Evolutionary conservation across 2,329 filamentous ascomycete genomes (phyloP).

Genomic region (Fusarium sp.): DNA sequence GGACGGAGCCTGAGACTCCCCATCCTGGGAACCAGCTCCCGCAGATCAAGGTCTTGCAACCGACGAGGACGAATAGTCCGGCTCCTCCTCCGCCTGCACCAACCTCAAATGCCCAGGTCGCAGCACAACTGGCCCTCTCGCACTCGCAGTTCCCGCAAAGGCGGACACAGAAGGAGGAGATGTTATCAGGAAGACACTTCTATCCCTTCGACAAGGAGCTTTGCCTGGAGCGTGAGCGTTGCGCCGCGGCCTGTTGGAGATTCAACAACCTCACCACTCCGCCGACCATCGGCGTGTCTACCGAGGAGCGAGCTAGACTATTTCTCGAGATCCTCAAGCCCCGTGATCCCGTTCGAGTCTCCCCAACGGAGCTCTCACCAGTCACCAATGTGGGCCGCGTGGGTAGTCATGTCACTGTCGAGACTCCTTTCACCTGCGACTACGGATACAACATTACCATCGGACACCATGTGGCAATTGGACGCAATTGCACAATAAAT

Average conservation of each 20-base stretch:
- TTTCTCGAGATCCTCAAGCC: conserved; percentile 80
- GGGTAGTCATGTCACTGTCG: conserved; percentile 82
- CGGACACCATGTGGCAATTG: conserved; percentile 86
- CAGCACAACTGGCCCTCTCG: conserved; percentile 70
- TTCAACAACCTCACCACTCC: conserved; percentile 86
- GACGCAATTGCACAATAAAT: conserved; percentile 84
- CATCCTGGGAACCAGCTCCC: conserved; percentile 65
- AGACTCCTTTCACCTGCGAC: conserved; percentile 91
- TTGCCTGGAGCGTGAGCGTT: conserved; percentile 85
- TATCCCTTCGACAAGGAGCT: conserved; percentile 83
- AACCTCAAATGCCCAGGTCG: conserved; percentile 62
- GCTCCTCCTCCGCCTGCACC: conserved; percentile 53
- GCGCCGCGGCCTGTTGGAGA: conserved; percentile 82
- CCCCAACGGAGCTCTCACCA: conserved; percentile 65
- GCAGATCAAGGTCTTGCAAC: conserved; percentile 68
- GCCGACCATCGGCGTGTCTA: conserved; percentile 77
- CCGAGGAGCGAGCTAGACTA: conserved; percentile 74
- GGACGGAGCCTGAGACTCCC: conserved; percentile 66
- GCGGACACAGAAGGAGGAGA: conserved; percentile 86
- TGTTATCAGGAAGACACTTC: conserved; percentile 85
- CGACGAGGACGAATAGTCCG: conserved; percentile 63
- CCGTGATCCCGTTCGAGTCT: conserved; percentile 65
- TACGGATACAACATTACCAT: conserved; percentile 96
- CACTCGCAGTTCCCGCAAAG: conserved; percentile 63
- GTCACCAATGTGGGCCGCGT: conserved; percentile 70